These are phyloP conservation scores for Candida morakotiae DNA, from an alignment of 805 yeast genomes.

Conservation along the genomic window DNA sequence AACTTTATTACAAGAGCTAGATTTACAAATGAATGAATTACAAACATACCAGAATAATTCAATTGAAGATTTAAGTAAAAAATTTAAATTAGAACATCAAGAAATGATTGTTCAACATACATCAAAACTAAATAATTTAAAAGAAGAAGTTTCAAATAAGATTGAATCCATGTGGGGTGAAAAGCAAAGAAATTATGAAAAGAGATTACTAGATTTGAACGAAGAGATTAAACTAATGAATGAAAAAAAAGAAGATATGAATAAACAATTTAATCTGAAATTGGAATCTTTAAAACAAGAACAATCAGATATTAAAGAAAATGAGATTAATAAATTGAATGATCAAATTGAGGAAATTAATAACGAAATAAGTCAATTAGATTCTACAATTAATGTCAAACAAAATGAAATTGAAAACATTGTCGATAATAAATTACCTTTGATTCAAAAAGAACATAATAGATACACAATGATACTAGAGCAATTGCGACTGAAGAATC, in stretches of 20 bases:
- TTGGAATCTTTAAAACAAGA: neutral
- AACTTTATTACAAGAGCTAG: constrained; percentile 29
- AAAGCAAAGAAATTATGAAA: neutral
- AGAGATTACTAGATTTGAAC: neutral
- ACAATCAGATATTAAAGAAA: neutral
- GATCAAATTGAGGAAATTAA: neutral
- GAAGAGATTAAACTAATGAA: constrained; percentile 12
- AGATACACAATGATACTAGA: neutral
- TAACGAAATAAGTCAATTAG: neutral
- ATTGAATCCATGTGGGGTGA: constrained; percentile 32
- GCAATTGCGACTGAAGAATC: neutral
- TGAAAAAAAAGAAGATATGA: constrained; percentile 10
- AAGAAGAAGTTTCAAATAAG: constrained; percentile 24
- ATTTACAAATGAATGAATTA: constrained; percentile 29
- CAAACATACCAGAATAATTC: constrained; percentile 20
- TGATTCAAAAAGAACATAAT: neutral
- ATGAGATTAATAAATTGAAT: constrained; percentile 7
- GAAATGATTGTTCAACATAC: constrained; percentile 5
- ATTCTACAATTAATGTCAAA: neutral
- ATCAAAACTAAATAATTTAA: constrained; percentile 12
- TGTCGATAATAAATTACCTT: neutral
- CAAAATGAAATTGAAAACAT: neutral
- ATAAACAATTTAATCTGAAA: neutral
- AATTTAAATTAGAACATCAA: constrained; percentile 10
- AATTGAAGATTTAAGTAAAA: constrained; percentile 17